Evolutionary conservation across 306 rosid species (phyloP), one percentile per base, ranked within the genome.

Genomic region (Acacia acuminata): DNA sequence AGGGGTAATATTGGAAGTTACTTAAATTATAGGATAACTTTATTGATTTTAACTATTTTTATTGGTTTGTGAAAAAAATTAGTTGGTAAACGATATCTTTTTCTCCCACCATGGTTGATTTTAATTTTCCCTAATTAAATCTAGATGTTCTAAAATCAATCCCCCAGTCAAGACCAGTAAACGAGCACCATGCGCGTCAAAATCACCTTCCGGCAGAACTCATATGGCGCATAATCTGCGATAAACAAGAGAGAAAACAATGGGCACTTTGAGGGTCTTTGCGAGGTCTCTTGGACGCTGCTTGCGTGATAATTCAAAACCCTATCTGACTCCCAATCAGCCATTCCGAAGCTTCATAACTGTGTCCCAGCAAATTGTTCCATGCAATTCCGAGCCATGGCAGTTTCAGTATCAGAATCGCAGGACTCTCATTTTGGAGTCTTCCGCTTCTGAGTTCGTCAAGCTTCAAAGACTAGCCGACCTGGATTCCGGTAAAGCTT

Each of bases 341-440:
- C 66, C 68, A 14, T 67, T 73, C 4, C 78, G 69, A 7, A 68
- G 44, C 73, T 84, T 82, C 81, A 81, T 71, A 22, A 25, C 76
- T 8, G 72, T 80, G 8, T 66, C 76, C 19, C 86, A 82, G 32
- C 84, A 82, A 25, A 75, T 70, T 47, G 11, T 44, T 71, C 8
- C 75, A 5, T 43, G 34, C 53, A 43, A 71, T 71, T 70, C 82
- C 71, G 81, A 69, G 69, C 83, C 82, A 85, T 86, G 90, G 89
- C 81, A 63, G 73, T 68, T 77, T 55, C 84, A 76, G 71, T 61
- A 77, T 71, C 87, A 81, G 48, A 84, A 50, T 63, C 87, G 82
- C 66, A 82, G 96, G 75, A 88, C 87, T 79, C 91, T 96, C 66
- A 86, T 96, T 82, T 79, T 92, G 68, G 89, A 92, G 10, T 73